Evolutionary conservation across 2,329 filamentous ascomycete genomes (phyloP).

Genomic region (Aspergillus aculeatus): DNA sequence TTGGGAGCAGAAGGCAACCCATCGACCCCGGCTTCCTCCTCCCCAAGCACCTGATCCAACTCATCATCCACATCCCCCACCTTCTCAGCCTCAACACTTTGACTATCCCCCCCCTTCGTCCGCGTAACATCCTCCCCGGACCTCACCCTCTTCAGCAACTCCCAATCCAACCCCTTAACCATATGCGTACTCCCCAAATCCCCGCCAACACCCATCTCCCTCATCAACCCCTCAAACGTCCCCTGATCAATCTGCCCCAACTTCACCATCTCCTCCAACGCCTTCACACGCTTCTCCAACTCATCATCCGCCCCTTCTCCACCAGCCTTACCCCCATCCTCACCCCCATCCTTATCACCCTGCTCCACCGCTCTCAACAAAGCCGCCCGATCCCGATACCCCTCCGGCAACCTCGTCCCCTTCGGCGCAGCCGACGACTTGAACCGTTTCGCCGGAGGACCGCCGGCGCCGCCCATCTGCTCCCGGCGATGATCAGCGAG

Average conservation of each 20-base stretch:
- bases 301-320: too few relatives aligned
- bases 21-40: conserved; percentile 32
- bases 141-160: conserved; percentile 54
- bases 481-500: conserved; percentile 70
- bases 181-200: conserved; percentile 78
- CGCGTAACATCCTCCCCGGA: conserved; percentile 55
- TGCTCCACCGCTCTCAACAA: conserved; percentile 59
- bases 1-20: conserved; percentile 28
- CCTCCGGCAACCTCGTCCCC: conserved; percentile 73
- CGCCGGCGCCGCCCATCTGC: not conserved
- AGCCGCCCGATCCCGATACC: conserved; percentile 81
- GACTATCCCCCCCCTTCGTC: conserved; percentile 20
- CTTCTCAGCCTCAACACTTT: conserved; percentile 31
- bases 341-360: conserved; percentile 28
- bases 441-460: conserved; percentile 66
- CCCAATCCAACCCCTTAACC: conserved; percentile 88
- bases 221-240: conserved; percentile 72
- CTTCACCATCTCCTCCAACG: conserved; percentile 78
- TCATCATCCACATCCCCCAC: conserved; percentile 64
- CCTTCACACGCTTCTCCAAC: conserved; percentile 66
- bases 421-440: conserved; percentile 74
- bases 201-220: conserved; percentile 74
- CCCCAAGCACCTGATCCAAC: conserved; percentile 44
- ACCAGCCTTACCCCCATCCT: too few relatives aligned
- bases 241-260: conserved; percentile 77